A percentile compares a stretch with the other conserved stretches of the same genome.
These are phyloP conservation scores for Microdochium paspali DNA, from an alignment of 2,329 filamentous ascomycete genomes.

Conservation along the genomic window DNA sequence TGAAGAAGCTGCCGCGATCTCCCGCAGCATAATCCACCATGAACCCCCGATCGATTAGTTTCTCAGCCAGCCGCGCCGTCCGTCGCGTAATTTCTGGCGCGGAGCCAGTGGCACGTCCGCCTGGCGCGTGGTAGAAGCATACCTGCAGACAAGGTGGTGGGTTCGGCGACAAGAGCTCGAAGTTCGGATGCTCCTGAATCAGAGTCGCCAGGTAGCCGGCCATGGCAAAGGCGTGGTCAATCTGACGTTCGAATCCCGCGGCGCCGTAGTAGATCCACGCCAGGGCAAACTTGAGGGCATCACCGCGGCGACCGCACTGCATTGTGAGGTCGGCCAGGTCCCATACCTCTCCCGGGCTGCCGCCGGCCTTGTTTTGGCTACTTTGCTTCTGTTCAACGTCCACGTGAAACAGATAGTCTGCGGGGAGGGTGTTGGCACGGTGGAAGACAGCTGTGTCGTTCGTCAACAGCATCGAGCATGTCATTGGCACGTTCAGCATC, in stretches of 20 bases:
- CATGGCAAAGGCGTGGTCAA: slow-evolving; percentile 64
- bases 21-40: slow-evolving; percentile 55
- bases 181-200: slow-evolving; percentile 42
- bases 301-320: slow-evolving; percentile 82
- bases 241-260: slow-evolving; percentile 57
- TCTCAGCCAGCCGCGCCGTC: slow-evolving; percentile 37
- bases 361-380: slow-evolving; percentile 24
- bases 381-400: no score
- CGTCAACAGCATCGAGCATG: slow-evolving; percentile 80
- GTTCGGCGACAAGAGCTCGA: slow-evolving; percentile 63
- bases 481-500: slow-evolving; percentile 87
- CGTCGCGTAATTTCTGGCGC: slow-evolving; percentile 31
- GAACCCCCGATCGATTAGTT: slow-evolving; percentile 41
- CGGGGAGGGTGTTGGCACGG: slow-evolving; percentile 73
- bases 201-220: slow-evolving; percentile 59
- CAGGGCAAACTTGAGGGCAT: slow-evolving; percentile 79
- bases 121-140: slow-evolving; percentile 78
- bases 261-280: slow-evolving; percentile 85
- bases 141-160: slow-evolving; percentile 86
- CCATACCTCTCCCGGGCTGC: slow-evolving; percentile 47
- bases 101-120: slow-evolving; percentile 14
- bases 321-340: slow-evolving; percentile 88
- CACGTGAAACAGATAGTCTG: slow-evolving; percentile 79
- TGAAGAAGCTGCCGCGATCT: slow-evolving; percentile 44
- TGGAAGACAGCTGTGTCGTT: slow-evolving; percentile 71